phyloP scores from a whole-genome alignment of 768 basidiomycete genomes.

The Rickenella mellea region DNA sequence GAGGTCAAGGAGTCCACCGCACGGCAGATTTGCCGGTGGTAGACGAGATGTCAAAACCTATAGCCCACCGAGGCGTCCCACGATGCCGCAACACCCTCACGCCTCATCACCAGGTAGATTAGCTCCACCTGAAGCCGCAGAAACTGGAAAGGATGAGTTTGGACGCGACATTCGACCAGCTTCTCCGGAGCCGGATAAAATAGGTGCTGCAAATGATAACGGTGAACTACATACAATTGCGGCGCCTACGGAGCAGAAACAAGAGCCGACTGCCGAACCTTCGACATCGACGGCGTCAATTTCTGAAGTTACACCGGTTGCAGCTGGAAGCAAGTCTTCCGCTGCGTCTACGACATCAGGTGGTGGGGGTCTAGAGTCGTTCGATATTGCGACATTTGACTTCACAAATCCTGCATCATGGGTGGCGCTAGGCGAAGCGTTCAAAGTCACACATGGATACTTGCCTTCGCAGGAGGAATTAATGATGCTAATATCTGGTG shows the following conservation, averaged over 20 bases:
- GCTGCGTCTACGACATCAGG: slow-evolving; percentile 11
- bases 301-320: neutral
- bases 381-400: slow-evolving; percentile 68
- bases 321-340: neutral
- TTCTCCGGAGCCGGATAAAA: slow-evolving; percentile 37
- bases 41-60: slow-evolving; percentile 42
- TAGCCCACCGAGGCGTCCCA: slow-evolving; percentile 49
- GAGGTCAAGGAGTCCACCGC: slow-evolving; percentile 67
- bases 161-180: slow-evolving; percentile 67
- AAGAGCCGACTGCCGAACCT: neutral
- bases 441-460: slow-evolving; percentile 59
- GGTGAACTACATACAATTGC: too few species aligned
- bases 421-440: slow-evolving; percentile 74
- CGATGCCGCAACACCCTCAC: slow-evolving; percentile 21
- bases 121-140: slow-evolving; percentile 16
- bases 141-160: slow-evolving; percentile 71
- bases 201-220: too few species aligned
- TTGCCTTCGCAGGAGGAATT: slow-evolving; percentile 66
- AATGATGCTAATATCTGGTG: slow-evolving; percentile 48
- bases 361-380: slow-evolving; percentile 51
- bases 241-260: too few species aligned
- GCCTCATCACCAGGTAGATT: slow-evolving; percentile 12
- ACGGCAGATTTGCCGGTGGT: slow-evolving; percentile 35
- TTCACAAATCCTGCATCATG: slow-evolving; percentile 65
- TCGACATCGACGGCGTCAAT: neutral